Conservation (phyloP, 2,329 filamentous ascomycete species). For the Penicillium italicum region DNA sequence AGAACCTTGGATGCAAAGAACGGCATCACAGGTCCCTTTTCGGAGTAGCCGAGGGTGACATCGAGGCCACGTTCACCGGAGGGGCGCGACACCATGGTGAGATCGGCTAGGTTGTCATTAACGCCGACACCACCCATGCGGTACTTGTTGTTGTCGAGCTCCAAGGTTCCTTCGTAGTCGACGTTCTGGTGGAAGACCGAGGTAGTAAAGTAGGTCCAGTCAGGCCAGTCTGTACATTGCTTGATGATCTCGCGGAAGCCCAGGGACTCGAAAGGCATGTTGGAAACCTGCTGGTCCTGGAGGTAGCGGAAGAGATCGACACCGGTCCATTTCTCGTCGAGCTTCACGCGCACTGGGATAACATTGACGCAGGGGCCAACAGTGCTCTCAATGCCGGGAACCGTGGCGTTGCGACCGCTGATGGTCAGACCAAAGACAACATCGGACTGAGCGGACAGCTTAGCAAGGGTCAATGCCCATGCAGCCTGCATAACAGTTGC, state of each 20-base stretch:
- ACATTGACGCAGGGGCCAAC: slow-evolving; percentile 67
- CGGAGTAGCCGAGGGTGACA: slow-evolving; percentile 39
- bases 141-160: slow-evolving; percentile 39
- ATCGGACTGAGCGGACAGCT: slow-evolving; percentile 51
- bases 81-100: slow-evolving; percentile 40
- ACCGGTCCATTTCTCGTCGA: slow-evolving; percentile 51
- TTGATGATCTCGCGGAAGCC: slow-evolving; percentile 54
- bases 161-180: slow-evolving; percentile 35
- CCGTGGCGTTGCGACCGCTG: slow-evolving; percentile 59
- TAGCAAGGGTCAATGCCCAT: slow-evolving; percentile 62
- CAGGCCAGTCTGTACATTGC: slow-evolving; percentile 42
- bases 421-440: slow-evolving; percentile 66
- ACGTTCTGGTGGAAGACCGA: slow-evolving; percentile 42
- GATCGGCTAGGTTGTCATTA: slow-evolving; percentile 41
- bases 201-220: slow-evolving; percentile 42
- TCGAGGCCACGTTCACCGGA: slow-evolving; percentile 32
- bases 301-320: slow-evolving; percentile 53
- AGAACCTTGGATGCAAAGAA: slow-evolving; percentile 36
- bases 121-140: slow-evolving; percentile 39
- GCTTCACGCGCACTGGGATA: slow-evolving; percentile 59
- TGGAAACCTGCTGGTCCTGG: slow-evolving; percentile 57
- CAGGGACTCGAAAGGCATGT: slow-evolving; percentile 54
- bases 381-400: slow-evolving; percentile 54
- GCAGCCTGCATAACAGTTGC: slow-evolving; percentile 65
- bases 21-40: slow-evolving; percentile 34